Evolutionary conservation across 257 asterid genomes (phyloP).

Genomic region (Ilex aquifolium): DNA sequence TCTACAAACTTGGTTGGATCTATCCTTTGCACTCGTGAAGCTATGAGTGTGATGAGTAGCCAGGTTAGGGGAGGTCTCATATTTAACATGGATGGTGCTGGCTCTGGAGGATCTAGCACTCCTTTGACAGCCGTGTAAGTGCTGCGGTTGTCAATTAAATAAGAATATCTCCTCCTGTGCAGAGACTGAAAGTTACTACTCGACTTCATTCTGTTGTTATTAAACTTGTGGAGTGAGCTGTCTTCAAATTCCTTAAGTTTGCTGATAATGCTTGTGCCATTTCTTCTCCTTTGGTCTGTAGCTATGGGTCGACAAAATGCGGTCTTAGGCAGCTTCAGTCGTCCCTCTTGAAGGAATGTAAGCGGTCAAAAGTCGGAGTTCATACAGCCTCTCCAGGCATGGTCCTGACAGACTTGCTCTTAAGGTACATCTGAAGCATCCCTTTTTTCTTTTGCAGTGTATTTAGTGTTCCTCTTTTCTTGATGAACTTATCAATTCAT

Average conservation of each 20-base stretch:
- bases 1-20: constrained; percentile 94
- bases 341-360: constrained; percentile 80
- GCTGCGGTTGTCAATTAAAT: constrained; percentile 2
- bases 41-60: constrained; percentile 54
- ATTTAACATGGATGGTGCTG: constrained; percentile 99
- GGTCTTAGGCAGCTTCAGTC: constrained; percentile 98
- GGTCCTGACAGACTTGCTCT: constrained; percentile 88
- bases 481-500: neutral
- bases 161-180: neutral
- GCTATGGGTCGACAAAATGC: constrained; percentile 97
- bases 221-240: neutral
- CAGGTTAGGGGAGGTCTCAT: constrained; percentile 82
- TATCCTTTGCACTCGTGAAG: constrained; percentile 93
- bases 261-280: constrained; percentile 6
- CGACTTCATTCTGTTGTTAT: neutral
- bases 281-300: constrained; percentile 20
- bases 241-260: neutral
- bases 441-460: neutral
- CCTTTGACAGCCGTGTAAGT: constrained; percentile 97
- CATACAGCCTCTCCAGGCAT: constrained; percentile 99
- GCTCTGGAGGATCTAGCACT: constrained; percentile 98
- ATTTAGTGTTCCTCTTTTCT: neutral
- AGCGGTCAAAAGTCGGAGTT: constrained; percentile 73
- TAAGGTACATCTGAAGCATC: constrained; percentile 45
- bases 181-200: neutral